phyloP scores from a whole-genome alignment of 352 stramenopile species.

The Blastocystis sp. region DNA sequence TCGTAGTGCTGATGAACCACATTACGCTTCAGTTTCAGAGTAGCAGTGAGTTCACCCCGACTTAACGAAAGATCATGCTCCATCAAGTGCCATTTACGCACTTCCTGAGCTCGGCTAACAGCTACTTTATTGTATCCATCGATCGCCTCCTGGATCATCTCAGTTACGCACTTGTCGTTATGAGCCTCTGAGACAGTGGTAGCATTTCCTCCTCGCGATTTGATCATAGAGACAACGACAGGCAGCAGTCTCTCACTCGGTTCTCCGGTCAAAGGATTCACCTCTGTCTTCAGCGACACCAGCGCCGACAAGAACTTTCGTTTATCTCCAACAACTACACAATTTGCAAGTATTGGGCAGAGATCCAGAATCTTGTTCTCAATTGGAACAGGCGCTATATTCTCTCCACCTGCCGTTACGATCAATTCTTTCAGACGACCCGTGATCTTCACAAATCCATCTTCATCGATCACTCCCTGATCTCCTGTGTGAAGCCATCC shows the following conservation, averaged over 20 bases:
- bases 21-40: slow-evolving; percentile 65
- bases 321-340: slow-evolving; percentile 68
- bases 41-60: slow-evolving; percentile 63
- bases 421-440: slow-evolving; percentile 69
- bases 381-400: slow-evolving; percentile 68
- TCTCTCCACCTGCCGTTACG: slow-evolving; percentile 69
- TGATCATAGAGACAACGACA: slow-evolving; percentile 19
- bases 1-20: slow-evolving; percentile 63
- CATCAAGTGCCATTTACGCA: slow-evolving; percentile 67
- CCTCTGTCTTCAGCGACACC: slow-evolving; percentile 64
- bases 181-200: slow-evolving; percentile 54
- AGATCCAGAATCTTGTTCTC: slow-evolving; percentile 66
- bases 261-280: slow-evolving; percentile 62
- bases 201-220: not conserved
- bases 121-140: slow-evolving; percentile 66
- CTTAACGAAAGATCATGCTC: slow-evolving; percentile 61
- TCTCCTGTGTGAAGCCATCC: slow-evolving; percentile 67
- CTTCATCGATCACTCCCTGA: slow-evolving; percentile 63
- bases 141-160: slow-evolving; percentile 64
- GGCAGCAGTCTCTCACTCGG: slow-evolving; percentile 61
- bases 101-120: slow-evolving; percentile 64
- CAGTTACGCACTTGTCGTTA: slow-evolving; percentile 48
- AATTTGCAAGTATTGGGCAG: slow-evolving; percentile 65
- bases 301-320: slow-evolving; percentile 68
- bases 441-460: slow-evolving; percentile 66